Evolutionary conservation across 1,139 yeast species (phyloP).

Genomic region (Kluyveromyces marxianus): DNA sequence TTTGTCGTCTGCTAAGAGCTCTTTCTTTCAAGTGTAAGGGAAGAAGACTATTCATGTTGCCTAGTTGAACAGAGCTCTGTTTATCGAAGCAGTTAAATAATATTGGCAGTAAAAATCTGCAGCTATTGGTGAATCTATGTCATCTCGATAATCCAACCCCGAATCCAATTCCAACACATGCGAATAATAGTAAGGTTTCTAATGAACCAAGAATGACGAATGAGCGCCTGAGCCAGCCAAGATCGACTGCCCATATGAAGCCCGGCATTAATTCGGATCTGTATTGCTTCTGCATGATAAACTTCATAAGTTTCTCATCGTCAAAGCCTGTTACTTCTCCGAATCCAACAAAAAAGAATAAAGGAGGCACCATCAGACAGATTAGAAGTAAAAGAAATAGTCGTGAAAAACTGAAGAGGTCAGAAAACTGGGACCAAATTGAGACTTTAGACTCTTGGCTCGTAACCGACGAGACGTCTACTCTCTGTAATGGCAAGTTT

Average conservation of each 20-base stretch:
- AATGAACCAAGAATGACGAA: conserved; percentile 16
- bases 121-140: conserved; percentile 3
- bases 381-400: conserved; percentile 11
- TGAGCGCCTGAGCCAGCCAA: conserved; percentile 19
- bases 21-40: no score
- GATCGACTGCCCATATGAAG: conserved; percentile 22
- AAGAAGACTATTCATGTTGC: no score
- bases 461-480: conserved; percentile 15
- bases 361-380: conserved; percentile 20
- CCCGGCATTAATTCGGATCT: conserved; percentile 19
- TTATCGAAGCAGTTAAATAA: no score
- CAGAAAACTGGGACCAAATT: conserved; percentile 8
- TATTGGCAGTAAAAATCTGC: no score
- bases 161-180: conserved; percentile 30
- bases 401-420: conserved; percentile 17
- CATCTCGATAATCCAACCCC: conserved; percentile 28
- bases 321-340: conserved; percentile 14
- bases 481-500: conserved; percentile 16
- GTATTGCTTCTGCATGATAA: conserved; percentile 18
- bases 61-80: no score
- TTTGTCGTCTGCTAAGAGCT: no score
- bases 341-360: conserved; percentile 20
- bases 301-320: conserved; percentile 17
- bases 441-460: conserved; percentile 15
- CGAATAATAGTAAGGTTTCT: conserved; percentile 18